Conservation (phyloP, 371 early-diverging fungal species). For the Coemansia sp. region DNA sequence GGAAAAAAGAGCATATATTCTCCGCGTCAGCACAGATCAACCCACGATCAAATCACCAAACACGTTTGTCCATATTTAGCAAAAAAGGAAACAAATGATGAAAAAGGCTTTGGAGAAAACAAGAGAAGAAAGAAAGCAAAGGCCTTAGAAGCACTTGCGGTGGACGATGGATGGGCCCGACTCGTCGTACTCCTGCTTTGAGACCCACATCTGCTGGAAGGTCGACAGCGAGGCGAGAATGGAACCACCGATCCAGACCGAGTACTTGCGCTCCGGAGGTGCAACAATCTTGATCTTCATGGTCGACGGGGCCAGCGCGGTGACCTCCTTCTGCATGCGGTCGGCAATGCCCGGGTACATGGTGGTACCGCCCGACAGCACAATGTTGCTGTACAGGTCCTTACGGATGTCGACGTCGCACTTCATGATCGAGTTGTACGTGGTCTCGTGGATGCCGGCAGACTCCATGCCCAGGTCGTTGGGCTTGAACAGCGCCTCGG, state of each 20-base stretch:
- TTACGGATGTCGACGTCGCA: constrained; percentile 98
- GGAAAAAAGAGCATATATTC: too few species aligned
- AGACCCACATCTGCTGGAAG: constrained; percentile 99
- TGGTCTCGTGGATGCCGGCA: constrained; percentile 91
- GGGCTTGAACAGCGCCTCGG: constrained; percentile 99
- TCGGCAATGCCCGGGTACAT: constrained; percentile 97
- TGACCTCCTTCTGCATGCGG: constrained; percentile 98
- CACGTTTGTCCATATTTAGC: not conserved
- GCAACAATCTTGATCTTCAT: constrained; percentile 99
- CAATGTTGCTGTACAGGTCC: constrained; percentile 95
- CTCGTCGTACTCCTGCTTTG: constrained; percentile 97
- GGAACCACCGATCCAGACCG: constrained; percentile 99
- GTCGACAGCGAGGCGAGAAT: constrained; percentile 99
- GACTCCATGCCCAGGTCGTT: constrained; percentile 88
- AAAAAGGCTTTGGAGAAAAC: not conserved
- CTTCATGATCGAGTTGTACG: constrained; percentile 95
- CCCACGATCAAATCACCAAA: not conserved
- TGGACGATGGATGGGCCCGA: constrained; percentile 97
- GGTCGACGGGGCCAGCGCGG: constrained; percentile 94
- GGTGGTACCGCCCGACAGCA: constrained; percentile 90
- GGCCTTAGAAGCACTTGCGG: constrained; percentile 94
- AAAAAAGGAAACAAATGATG: not conserved
- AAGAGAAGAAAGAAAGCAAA: not conserved
- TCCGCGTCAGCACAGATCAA: not conserved
- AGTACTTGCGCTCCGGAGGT: constrained; percentile 99